Evolutionary conservation across 106 monocot genomes (phyloP).

Genomic region (Dendrobium nobile): DNA sequence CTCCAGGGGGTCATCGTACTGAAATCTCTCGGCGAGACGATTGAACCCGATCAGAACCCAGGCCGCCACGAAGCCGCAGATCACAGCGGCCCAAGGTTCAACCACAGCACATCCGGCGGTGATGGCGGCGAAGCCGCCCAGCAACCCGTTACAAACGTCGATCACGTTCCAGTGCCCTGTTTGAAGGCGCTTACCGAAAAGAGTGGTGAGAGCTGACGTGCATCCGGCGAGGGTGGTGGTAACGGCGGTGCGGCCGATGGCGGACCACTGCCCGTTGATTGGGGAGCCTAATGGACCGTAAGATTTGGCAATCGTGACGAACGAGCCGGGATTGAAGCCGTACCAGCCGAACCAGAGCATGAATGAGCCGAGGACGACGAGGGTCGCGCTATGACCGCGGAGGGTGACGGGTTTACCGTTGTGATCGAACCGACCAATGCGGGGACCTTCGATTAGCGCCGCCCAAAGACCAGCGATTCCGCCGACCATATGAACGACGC

Average conservation of each 20-base stretch:
- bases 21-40: conserved; percentile 11
- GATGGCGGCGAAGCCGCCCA: conserved; percentile 22
- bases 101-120: conserved; percentile 23
- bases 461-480: conserved; percentile 42
- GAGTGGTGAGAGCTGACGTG: conserved; percentile 18
- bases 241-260: conserved; percentile 19
- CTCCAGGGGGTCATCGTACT: conserved; percentile 24
- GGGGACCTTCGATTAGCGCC: conserved; percentile 30
- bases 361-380: conserved; percentile 17
- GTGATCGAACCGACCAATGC: conserved; percentile 23
- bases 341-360: conserved; percentile 26
- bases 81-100: conserved; percentile 13
- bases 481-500: conserved; percentile 35
- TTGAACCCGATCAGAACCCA: conserved; percentile 20
- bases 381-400: conserved; percentile 17
- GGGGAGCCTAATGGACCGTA: conserved; percentile 11
- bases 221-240: conserved; percentile 25
- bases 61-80: conserved; percentile 22
- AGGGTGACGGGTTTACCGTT: conserved; percentile 6
- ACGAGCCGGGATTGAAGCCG: conserved; percentile 25
- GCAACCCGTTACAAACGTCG: conserved; percentile 25
- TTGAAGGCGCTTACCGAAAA: conserved; percentile 10
- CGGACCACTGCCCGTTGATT: conserved; percentile 12
- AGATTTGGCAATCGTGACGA: conserved; percentile 10
- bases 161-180: conserved; percentile 19